Evolutionary conservation across 192 early-diverging fungal genomes (phyloP), one percentile per base, ranked within the genome.

Genomic region (Kickxella alabastrina): DNA sequence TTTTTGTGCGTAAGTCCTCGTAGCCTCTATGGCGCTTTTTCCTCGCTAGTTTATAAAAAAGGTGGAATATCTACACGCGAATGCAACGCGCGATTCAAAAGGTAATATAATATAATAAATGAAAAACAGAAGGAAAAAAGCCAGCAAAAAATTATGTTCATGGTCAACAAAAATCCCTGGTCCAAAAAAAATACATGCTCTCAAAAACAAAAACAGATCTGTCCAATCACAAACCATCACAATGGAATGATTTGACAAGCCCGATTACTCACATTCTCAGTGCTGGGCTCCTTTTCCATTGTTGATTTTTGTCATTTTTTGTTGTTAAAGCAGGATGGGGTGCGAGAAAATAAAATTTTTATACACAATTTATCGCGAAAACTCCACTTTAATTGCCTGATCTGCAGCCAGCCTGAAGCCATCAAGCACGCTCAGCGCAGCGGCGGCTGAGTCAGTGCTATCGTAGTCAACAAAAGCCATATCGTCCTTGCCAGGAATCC

Each of bases 391-490:
- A 60, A 77, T 77, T 10, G 63, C 54, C 13, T 59, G 53, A 13
- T 62, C 48, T 1, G 54, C 53, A 9, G 61, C 49, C 0, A 77
- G 29, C 45, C 41, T 62, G 18, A 77, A 77, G 9, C 75, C 75
- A 34, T 70, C 49, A 0, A 77, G 63, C 3, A 77, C 68, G 21
- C 43, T 41, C 15, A 62, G 63, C 14, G 75, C 75, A 4, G 67
- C 62, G 0, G 63, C 27, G 2, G 75, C 75, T 13, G 68, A 40
- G 2, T 57, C 61, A 13, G 47, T 27, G 10, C 45, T 54, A 17
- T 54, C 55, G 37, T 77, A 77, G 37, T 77, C 75, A 2, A 77
- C 59, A 55, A 77, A 77, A 1, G 64, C 75, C 41, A 71, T 62
- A 10, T 58, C 64, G 45, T 31, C 26, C 26, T 52, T 62, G 25